phyloP scores from a whole-genome alignment of 176 grass and related monocot genomes.

The Eragrostis nindensis region DNA sequence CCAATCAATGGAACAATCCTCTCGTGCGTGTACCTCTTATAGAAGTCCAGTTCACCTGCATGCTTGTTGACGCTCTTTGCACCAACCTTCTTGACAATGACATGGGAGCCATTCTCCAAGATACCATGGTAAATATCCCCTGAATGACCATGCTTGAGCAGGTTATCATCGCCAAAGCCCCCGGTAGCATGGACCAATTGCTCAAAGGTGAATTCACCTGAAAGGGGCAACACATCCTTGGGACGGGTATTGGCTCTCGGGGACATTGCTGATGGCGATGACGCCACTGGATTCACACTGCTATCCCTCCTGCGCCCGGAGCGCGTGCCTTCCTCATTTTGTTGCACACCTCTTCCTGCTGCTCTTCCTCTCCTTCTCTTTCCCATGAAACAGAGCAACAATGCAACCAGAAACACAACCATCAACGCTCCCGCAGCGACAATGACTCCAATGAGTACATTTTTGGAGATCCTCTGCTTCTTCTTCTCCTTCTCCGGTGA shows the following conservation, averaged over 20 bases:
- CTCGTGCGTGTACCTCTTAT: constrained; percentile 40
- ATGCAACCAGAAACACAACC: constrained; percentile 27
- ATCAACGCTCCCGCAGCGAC: constrained; percentile 44
- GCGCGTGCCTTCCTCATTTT: constrained; percentile 43
- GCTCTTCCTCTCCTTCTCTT: constrained; percentile 24
- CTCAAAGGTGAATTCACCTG: constrained; percentile 58
- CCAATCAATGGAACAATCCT: constrained; percentile 78
- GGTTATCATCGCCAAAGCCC: constrained; percentile 57
- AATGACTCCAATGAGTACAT: constrained; percentile 59
- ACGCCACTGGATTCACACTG: constrained; percentile 50
- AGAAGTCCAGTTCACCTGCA: constrained; percentile 63
- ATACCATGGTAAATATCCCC: constrained; percentile 78
- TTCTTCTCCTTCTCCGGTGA: background rate
- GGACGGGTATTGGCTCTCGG: constrained; percentile 21
- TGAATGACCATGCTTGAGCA: constrained; percentile 73
- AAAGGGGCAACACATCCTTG: constrained; percentile 1
- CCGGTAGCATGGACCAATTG: constrained; percentile 62
- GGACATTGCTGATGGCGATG: constrained; percentile 36
- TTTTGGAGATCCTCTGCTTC: constrained; percentile 44
- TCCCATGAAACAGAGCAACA: constrained; percentile 43
- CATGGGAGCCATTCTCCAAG: constrained; percentile 67
- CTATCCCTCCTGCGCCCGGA: constrained; percentile 50
- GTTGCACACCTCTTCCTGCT: constrained; percentile 28
- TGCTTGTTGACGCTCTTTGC: constrained; percentile 40
- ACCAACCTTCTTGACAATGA: constrained; percentile 72